phyloP scores from a whole-genome alignment of 2,329 filamentous ascomycete species.

The Cladosporium cucumerinum region DNA sequence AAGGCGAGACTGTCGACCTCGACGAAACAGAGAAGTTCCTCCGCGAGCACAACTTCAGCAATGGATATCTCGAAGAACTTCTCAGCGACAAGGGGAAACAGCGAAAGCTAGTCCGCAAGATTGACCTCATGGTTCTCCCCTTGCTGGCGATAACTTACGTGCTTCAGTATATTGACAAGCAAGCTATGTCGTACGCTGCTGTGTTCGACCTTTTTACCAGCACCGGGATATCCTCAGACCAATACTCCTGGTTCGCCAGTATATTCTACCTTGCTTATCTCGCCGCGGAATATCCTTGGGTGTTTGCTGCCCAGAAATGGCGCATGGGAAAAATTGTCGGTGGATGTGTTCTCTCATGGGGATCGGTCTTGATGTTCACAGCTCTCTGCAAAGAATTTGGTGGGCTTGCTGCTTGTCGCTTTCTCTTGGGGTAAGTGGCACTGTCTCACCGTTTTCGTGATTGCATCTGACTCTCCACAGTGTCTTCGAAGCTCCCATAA shows the following conservation, averaged over 20 bases:
- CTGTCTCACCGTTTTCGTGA: background rate
- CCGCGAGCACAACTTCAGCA: conserved; percentile 45
- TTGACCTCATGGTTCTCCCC: conserved; percentile 52
- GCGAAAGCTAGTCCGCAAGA: conserved; percentile 40
- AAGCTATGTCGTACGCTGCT: conserved; percentile 52
- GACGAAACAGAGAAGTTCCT: conserved; percentile 51
- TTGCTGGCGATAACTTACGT: conserved; percentile 51
- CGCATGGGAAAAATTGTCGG: conserved; percentile 35
- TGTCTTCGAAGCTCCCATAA: conserved; percentile 52
- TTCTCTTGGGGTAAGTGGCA: conserved; percentile 54
- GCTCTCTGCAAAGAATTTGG: conserved; percentile 59
- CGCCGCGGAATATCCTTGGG: conserved; percentile 25
- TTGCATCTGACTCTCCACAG: background rate
- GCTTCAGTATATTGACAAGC: conserved; percentile 49
- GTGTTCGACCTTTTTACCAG: conserved; percentile 55
- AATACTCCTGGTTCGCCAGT: conserved; percentile 55
- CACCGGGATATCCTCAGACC: conserved; percentile 45
- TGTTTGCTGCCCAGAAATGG: conserved; percentile 33
- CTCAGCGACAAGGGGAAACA: conserved; percentile 42
- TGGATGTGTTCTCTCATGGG: conserved; percentile 58
- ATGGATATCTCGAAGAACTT: conserved; percentile 43
- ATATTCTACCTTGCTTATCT: conserved; percentile 54
- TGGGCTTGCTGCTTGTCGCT: conserved; percentile 59
- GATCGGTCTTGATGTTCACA: conserved; percentile 57
- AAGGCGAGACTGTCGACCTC: conserved; percentile 38